phyloP scores from a whole-genome alignment of 2,329 filamentous ascomycete species.

The Aspergillus latus region DNA sequence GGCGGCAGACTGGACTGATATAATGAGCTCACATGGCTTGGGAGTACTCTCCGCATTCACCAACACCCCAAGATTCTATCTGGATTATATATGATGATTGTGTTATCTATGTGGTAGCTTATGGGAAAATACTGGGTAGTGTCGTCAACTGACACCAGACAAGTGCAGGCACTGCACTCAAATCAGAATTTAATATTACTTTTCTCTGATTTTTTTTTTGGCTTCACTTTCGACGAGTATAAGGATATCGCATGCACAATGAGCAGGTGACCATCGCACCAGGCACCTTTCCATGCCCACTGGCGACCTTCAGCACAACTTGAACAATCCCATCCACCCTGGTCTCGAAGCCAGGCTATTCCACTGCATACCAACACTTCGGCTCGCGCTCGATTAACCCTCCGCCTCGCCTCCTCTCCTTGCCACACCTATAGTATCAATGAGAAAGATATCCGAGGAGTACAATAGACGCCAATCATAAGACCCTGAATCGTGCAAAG shows the following conservation, averaged over 20 bases:
- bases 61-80: too few relatives aligned
- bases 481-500: slow-evolving; percentile 37
- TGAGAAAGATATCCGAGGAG: slow-evolving; percentile 38
- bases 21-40: neutral
- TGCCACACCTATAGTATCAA: slow-evolving; percentile 34
- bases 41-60: too few relatives aligned
- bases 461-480: slow-evolving; percentile 46
- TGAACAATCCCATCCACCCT: slow-evolving; percentile 25
- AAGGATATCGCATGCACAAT: slow-evolving; percentile 24
- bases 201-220: slow-evolving; percentile 19
- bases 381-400: slow-evolving; percentile 31
- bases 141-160: neutral
- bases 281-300: slow-evolving; percentile 24
- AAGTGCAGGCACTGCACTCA: neutral
- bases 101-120: too few relatives aligned
- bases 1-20: neutral
- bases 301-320: slow-evolving; percentile 25
- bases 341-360: slow-evolving; percentile 25
- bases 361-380: slow-evolving; percentile 28
- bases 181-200: slow-evolving; percentile 7
- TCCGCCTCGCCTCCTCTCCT: slow-evolving; percentile 35
- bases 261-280: slow-evolving; percentile 24
- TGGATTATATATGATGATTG: too few relatives aligned
- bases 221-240: slow-evolving; percentile 25
- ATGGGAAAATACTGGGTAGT: neutral